These are phyloP conservation scores for Xylaria sp. DNA, from an alignment of 2,329 filamentous ascomycete species.

Conservation along the genomic window DNA sequence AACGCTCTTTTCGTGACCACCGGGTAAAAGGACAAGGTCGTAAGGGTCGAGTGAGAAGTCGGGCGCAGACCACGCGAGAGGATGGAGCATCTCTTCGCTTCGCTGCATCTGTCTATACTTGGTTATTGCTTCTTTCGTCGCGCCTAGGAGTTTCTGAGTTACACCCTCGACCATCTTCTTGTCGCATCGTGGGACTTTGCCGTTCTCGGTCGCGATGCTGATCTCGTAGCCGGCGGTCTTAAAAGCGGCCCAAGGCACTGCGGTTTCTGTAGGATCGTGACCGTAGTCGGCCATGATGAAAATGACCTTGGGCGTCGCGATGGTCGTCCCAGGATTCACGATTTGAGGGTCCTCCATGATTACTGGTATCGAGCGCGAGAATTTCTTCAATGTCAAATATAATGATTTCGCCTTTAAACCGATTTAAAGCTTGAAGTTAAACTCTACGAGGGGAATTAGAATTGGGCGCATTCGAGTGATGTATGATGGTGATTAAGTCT, in stretches of 20 bases:
- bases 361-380: neutral
- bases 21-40: slow-evolving; percentile 57
- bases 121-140: slow-evolving; percentile 47
- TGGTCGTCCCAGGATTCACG: slow-evolving; percentile 29
- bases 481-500: neutral
- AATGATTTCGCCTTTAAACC: neutral
- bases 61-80: slow-evolving; percentile 52
- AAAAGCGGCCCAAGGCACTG: slow-evolving; percentile 55
- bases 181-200: slow-evolving; percentile 55
- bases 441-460: neutral
- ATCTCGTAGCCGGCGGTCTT: slow-evolving; percentile 54
- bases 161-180: slow-evolving; percentile 54
- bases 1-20: slow-evolving; percentile 59
- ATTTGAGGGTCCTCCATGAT: slow-evolving; percentile 40
- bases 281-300: slow-evolving; percentile 61
- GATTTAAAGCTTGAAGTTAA: neutral
- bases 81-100: slow-evolving; percentile 49
- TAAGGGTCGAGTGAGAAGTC: slow-evolving; percentile 52
- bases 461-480: neutral
- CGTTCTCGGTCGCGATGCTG: slow-evolving; percentile 56
- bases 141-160: slow-evolving; percentile 56
- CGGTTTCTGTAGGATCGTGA: slow-evolving; percentile 62
- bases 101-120: slow-evolving; percentile 52
- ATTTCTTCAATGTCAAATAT: neutral
- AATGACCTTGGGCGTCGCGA: slow-evolving; percentile 45